phyloP scores from a whole-genome alignment of 2,329 filamentous ascomycete genomes.

The Monosporascus sp. region DNA sequence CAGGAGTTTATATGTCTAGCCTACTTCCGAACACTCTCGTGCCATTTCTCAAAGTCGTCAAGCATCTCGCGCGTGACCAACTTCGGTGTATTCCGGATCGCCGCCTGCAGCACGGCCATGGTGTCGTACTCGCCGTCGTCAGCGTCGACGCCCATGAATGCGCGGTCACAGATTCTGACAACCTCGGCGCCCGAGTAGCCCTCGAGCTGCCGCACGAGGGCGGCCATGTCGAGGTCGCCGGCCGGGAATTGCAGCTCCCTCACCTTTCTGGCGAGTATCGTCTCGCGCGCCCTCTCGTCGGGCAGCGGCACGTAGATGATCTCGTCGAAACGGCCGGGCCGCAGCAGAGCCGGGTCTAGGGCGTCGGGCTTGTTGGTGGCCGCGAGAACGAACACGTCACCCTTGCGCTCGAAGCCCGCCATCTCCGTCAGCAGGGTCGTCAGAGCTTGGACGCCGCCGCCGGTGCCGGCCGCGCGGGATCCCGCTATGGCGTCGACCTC shows the following conservation, averaged over 20 bases:
- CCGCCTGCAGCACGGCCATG: constrained; percentile 24
- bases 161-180: constrained; percentile 44
- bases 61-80: constrained; percentile 33
- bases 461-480: constrained; percentile 40
- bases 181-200: constrained; percentile 87
- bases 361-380: constrained; percentile 88
- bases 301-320: constrained; percentile 84
- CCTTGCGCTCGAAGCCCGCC: constrained; percentile 85
- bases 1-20: too few species aligned
- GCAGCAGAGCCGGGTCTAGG: constrained; percentile 79
- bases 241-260: constrained; percentile 52
- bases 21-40: constrained; percentile 34
- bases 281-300: constrained; percentile 63
- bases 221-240: constrained; percentile 64
- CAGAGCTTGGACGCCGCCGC: constrained; percentile 70
- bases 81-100: constrained; percentile 28
- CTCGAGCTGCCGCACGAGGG: constrained; percentile 60
- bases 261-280: constrained; percentile 69
- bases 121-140: constrained; percentile 9
- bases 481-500: constrained; percentile 85
- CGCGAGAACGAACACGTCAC: constrained; percentile 80
- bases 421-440: constrained; percentile 90
- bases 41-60: constrained; percentile 32
- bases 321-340: constrained; percentile 80
- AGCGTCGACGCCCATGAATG: constrained; percentile 32